Evolutionary conservation across 495 filamentous ascomycete genomes (phyloP), one percentile per base, ranked within the genome.

Genomic region (Aspergillus biplanus): DNA sequence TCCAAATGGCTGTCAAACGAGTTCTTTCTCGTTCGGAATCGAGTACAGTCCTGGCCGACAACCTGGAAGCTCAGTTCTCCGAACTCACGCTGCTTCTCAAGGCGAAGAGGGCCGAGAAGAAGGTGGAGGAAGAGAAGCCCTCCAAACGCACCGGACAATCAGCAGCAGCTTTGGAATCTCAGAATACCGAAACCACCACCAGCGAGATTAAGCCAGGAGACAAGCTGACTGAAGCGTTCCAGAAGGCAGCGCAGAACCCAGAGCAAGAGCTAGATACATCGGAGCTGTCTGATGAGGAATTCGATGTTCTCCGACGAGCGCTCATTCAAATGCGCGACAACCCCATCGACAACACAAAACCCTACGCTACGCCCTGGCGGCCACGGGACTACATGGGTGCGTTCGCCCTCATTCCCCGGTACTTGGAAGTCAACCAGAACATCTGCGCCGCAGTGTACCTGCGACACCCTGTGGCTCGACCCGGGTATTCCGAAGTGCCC

Each of bases 391-490:
- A 85, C 80, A 93, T 99, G 90, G 80, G 83, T 18, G 86, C 92
- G 3, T 99, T 98, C 74, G 92, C 93, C 13, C 97, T 97, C 75
- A 92, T 99, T 62, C 95, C 95, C 21, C 83, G 90, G 61, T 99
- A 97, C 78, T 84, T 99, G 61, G 95, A 99, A 80, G 95, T 99
- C 69, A 97, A 97, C 81, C 93, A 94, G 72, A 92, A 90, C 68
- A 90, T 97, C 68, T 98, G 95, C 78, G 86, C 92, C 15, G 95
- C 95, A 18, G 94, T 99, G 46, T 99, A 98, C 78, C 77, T 99
- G 64, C 85, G 95, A 63, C 93, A 98, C 80, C 96, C 95, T 4
- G 96, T 97, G 52, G 96, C 91, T n/a, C 82, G 92, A 21, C 89
- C 90, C 9, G 93, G 96, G n/a, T 71, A 79, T 59, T 88, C 90